Evolutionary conservation across 1,139 yeast species (phyloP), one percentile per base, ranked within the genome.

Genomic region (Blastobotrys ciferrii): DNA sequence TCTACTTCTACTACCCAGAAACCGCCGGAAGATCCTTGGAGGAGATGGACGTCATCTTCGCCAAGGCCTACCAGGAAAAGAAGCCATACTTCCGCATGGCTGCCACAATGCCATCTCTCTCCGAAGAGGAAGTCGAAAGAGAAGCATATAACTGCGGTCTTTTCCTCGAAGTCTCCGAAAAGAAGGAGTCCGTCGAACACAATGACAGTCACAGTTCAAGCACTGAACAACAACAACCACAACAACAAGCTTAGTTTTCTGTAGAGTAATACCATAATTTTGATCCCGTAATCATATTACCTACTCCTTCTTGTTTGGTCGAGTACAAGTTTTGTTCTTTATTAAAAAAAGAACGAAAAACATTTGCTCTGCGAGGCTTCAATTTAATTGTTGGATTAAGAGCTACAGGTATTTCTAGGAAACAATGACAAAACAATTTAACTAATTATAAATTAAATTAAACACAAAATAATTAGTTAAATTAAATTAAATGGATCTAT

Each of bases 1-100:
- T 82, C 48, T 82, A 68, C 73, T 77, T 85, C 73, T 83, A 76
- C 68, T 81, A 77, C 62, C 86, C 86, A 32, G 87, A 81, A 69
- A 80, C 85, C 30, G 78, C 82, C 9, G 81, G 81, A 51, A 72
- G 84, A 60, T 69, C 82, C 28, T 70, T 81, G 62, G 86, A 81
- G 63, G 84, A 81, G 61, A 73, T 81, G 55, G 84, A 81, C 61
- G 72, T 77, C 54, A 81, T 84, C 55, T 81, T 79, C 25, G 68
- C 68, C 52, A 57, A 57, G 52, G 67, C 66, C 11, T 56, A 56
- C 49, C 58, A 48, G 15, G 69, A 65, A 56, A 55, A 55, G 50
- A 58, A 58, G 56, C 54, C 57, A 18, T 56, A 61, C 23, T 65
- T 46, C 53, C 48, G 58, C 37, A 62, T 65, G 15, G 69, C 69